Base-by-base conservation (phyloP, 23 red algal genomes). In the Gracilariopsis chorda region DNA sequence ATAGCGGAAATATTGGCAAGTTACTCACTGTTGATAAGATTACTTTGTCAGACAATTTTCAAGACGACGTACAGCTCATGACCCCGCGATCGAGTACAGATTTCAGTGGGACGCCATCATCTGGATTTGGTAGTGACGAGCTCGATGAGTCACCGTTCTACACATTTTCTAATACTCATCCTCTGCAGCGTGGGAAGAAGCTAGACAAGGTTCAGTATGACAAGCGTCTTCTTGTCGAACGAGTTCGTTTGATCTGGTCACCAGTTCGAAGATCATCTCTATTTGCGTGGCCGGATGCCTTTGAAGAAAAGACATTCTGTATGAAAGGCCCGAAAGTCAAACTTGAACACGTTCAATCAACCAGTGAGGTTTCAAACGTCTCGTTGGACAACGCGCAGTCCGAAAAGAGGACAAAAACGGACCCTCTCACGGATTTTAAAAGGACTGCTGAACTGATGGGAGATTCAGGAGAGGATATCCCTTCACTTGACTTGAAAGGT, bases 101-200 rank as follows among this genome's bases (percentile, higher is more conserved):
- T 25, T 45, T 73, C 40, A 73, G 67, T 73, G 67, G 67, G 24
- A 36, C 42, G 28, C 51, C 58, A 3, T 80, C 63, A 30, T 92
- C 82, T 87, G 91, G 91, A 63, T 95, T 90, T 78, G 92, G 84
- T 21, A 70, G 68, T 70, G 70, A 94, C 23, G 81, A 88, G 57
- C 62, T 90, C 24, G 49, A 80, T 2, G 48, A 88, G 12, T 95
- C 93, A 25, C 93, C 93, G 41, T 95, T 95, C 40, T 89, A 92
- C 57, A 88, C 87, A 20, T 92, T 95, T 82, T 90, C 93, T 20
- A 39, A 73, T 10, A 88, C 40, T 71, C 85, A 90, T 72, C 74
- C 68, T 39, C 73, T 80, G 43, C 85, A 95, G 48, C 65, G 88
- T 23, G 93, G 85, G 53, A 91, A 68, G n/a, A 86, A 63, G 70